A percentile compares a stretch with the other conserved stretches of the same genome.
Conservation (phyloP, 257 asterid species). For the Vinca minor region DNA sequence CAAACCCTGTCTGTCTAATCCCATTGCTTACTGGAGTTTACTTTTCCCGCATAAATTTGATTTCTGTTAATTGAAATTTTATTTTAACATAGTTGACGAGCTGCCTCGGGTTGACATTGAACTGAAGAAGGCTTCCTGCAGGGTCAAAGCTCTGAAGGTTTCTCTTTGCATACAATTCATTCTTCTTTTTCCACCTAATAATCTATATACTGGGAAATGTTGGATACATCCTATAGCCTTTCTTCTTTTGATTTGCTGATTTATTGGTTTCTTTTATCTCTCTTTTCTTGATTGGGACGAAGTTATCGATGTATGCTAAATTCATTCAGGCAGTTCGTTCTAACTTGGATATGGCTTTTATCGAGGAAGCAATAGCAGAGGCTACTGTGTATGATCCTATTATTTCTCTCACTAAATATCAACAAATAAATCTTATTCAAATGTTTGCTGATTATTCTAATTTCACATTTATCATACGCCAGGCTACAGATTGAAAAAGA, state of each 20-base stretch:
- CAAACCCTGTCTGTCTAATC: conserved; percentile 7
- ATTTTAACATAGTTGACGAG: conserved; percentile 48
- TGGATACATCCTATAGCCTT: too few relatives aligned
- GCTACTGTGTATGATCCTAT: conserved; percentile 53
- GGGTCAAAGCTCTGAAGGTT: conserved; percentile 81
- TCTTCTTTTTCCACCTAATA: too few relatives aligned
- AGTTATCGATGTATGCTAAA: not conserved
- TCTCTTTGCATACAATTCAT: too few relatives aligned
- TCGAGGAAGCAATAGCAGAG: conserved; percentile 51
- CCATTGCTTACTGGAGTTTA: not conserved
- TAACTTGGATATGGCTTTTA: conserved; percentile 52
- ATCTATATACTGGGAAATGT: too few relatives aligned
- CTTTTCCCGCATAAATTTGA: not conserved
- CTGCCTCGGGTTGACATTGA: conserved; percentile 61
- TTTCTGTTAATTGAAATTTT: not conserved
- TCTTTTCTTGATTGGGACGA: not conserved
- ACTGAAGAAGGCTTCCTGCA: conserved; percentile 67
- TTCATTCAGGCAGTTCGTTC: conserved; percentile 51
- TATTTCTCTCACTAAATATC: conserved; percentile 13
- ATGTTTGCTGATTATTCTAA: conserved; percentile 16
- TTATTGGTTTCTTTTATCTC: not conserved
- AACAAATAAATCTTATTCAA: conserved; percentile 8
- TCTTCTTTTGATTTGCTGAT: too few relatives aligned
- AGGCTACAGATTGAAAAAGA: conserved; percentile 81
- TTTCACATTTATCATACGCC: conserved; percentile 32